Evolutionary conservation across 306 rosid species (phyloP), one percentile per base, ranked within the genome.

Genomic region (Leucaena leucocephala): DNA sequence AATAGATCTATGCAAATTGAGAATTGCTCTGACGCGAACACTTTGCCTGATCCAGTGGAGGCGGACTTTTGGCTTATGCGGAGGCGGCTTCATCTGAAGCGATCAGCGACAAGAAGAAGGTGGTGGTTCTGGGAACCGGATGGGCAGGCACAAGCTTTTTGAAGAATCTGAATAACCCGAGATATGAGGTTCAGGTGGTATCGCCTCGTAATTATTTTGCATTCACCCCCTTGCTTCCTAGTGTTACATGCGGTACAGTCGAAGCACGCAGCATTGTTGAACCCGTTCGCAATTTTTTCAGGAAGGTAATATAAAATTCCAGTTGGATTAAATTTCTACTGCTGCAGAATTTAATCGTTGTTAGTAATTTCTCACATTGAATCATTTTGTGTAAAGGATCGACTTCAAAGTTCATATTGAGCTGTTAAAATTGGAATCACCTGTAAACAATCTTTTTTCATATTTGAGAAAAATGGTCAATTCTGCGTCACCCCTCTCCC

Each of bases 171-270:
- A 83, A 86, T 3, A 79, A 67, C 72, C 91, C 93, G 0, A 78
- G 83, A 44, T 94, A 89, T 66, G 98, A 94, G 74, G 93, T 94
- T 69, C 93, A 92, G 65, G 89, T 94, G 67, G 77, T 94, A 12
- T 94, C 98, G 22, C 98, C 98, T 72, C 92, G 98, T 7, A 94
- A 94, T 79, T 94, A 89, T 71, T 94, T 94, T 84, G 93, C 97
- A 1, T 94, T 94, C 84, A 94, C 98, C 59, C 98, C 98, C 61
- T 55, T 94, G 88, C 84, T 94, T 16, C 98, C 98, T 17, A 94
- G 98, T 72, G 97, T 94, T 40, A 94, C 98, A 7, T 88, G 94
- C 68, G 98, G 98, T 10, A 94, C 97, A 0, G 97, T 94, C 4
- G 98, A 94, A 84, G 89, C 95, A 14, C 95, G 97, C 74, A 94